Percentiles rank a stretch among this genome's conserved stretches.
These are phyloP conservation scores for Psilocybe subaeruginosa DNA, from an alignment of 768 basidiomycete genomes.

Conservation along the genomic window DNA sequence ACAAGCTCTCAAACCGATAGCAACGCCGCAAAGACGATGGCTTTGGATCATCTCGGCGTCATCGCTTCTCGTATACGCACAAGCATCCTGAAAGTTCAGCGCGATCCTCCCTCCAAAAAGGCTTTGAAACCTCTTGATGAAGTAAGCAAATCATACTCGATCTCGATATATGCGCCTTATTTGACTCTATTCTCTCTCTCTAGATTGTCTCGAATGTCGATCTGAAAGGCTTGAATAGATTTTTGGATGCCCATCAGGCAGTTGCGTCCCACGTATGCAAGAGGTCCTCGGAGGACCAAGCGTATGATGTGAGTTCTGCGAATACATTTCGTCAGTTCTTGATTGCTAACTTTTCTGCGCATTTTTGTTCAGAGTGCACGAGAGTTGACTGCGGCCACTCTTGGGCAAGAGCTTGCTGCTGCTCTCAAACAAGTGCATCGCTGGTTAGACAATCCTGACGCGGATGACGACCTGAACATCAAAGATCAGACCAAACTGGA, in stretches of 20 bases:
- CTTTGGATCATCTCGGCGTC: conserved; percentile 92
- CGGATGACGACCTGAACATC: conserved; percentile 47
- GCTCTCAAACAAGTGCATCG: conserved; percentile 62
- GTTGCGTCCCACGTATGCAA: conserved; percentile 70
- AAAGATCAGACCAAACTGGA: conserved; percentile 43
- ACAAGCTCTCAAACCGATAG: conserved; percentile 65
- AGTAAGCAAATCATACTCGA: conserved; percentile 39
- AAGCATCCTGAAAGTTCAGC: conserved; percentile 52
- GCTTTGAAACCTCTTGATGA: conserved; percentile 70
- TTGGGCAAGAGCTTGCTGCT: conserved; percentile 83
- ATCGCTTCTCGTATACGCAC: conserved; percentile 83
- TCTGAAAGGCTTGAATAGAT: conserved; percentile 53
- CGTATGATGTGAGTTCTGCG: conserved; percentile 64
- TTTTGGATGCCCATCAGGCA: conserved; percentile 66
- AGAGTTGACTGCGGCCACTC: conserved; percentile 77
- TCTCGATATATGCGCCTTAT: background rate
- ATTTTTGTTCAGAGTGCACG: conserved; percentile 67
- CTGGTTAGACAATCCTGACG: conserved; percentile 48
- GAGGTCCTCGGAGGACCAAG: conserved; percentile 77
- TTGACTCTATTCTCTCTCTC: background rate
- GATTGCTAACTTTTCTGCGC: conserved; percentile 1
- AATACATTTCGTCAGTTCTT: background rate
- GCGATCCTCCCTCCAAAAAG: conserved; percentile 34
- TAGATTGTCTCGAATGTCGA: conserved; percentile 60
- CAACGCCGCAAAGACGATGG: conserved; percentile 86